Evolutionary conservation across 257 asterid genomes (phyloP).

Genomic region (Mitragyna speciosa): DNA sequence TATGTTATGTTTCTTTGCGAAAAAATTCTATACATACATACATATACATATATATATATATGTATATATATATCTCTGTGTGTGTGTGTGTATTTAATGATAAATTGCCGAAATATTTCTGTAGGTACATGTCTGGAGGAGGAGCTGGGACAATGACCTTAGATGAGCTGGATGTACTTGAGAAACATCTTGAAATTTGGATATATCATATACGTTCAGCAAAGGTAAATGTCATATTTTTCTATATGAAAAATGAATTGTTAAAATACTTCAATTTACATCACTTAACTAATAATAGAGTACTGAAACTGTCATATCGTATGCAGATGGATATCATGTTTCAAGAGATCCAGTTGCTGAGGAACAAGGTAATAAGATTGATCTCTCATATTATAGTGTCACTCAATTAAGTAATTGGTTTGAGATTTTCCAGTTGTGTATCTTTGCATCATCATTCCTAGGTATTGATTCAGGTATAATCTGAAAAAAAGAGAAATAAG

Average conservation of each 20-base stretch:
- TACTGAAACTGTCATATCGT: background rate
- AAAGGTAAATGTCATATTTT: constrained; percentile 45
- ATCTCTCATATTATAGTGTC: background rate
- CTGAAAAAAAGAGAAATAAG: no score
- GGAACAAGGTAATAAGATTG: constrained; percentile 55
- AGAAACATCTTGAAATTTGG: constrained; percentile 77
- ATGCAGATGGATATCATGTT: constrained; percentile 78
- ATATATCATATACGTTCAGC: constrained; percentile 74
- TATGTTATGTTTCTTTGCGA: background rate
- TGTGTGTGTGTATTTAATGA: background rate
- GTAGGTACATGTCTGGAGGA: constrained; percentile 75
- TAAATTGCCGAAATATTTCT: background rate
- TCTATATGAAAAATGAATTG: background rate
- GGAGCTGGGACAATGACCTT: constrained; percentile 68
- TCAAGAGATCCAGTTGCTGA: constrained; percentile 82
- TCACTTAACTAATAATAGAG: background rate
- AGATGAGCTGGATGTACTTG: constrained; percentile 61
- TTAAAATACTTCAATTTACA: background rate
- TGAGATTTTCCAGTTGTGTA: background rate
- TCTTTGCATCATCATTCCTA: background rate
- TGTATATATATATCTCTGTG: background rate
- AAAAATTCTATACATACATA: no score
- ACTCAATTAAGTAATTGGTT: background rate
- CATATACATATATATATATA: background rate
- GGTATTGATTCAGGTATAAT: background rate